Evolutionary conservation across 441 rosid genomes (phyloP).

Genomic region (Pelargonium hybrid): DNA sequence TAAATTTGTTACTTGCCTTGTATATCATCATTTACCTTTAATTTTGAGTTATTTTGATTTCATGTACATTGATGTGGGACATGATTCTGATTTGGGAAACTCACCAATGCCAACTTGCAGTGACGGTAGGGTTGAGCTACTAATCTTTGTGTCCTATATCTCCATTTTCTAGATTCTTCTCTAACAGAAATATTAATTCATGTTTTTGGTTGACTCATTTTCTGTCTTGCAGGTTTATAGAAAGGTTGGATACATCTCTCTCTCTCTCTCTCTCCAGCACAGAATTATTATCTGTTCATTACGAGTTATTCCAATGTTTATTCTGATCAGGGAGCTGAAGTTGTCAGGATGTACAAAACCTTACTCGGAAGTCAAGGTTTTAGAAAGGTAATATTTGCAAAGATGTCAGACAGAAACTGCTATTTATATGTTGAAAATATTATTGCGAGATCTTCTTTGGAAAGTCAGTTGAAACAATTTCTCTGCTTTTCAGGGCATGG

Average conservation of each 20-base stretch:
- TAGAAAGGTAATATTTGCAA: conserved; percentile 51
- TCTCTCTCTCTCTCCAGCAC: conserved; percentile 6
- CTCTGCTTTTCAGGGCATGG: conserved; percentile 58
- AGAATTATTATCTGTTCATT: conserved; percentile 11
- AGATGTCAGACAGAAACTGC: neutral
- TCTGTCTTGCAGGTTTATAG: conserved; percentile 68
- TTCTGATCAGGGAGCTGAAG: conserved; percentile 85
- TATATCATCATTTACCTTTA: conserved; percentile 14
- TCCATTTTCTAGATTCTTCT: neutral
- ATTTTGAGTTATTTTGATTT: conserved; percentile 16
- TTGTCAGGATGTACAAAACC: conserved; percentile 99
- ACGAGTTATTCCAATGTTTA: conserved; percentile 9
- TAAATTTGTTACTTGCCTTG: conserved; percentile 8
- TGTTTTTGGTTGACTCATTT: conserved; percentile 22
- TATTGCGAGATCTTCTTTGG: neutral
- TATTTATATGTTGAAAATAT: neutral
- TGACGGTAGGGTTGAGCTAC: conserved; percentile 46
- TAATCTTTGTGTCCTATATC: conserved; percentile 5
- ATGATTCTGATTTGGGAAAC: conserved; percentile 21
- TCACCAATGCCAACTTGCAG: conserved; percentile 38
- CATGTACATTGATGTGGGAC: conserved; percentile 17
- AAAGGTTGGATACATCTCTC: conserved; percentile 48
- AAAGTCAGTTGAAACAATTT: neutral
- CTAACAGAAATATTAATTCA: conserved; percentile 1
- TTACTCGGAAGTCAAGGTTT: conserved; percentile 80